Conservation (phyloP, 2,329 filamentous ascomycete species). For the Fusarium floridanum region DNA sequence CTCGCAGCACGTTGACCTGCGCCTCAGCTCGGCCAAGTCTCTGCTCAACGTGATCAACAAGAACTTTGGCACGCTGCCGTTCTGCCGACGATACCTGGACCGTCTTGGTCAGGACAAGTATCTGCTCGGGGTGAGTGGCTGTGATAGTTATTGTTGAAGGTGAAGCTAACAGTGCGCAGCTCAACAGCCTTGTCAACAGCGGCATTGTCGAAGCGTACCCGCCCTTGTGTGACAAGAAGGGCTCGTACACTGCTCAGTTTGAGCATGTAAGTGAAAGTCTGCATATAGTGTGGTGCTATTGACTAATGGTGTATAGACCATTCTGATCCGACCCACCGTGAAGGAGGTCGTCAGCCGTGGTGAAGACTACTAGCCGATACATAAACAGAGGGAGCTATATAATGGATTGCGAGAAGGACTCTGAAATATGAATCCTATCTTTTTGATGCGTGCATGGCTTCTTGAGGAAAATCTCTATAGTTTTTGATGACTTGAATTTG, state of each 20-base stretch:
- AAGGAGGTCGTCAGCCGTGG: constrained; percentile 91
- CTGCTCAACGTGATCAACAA: constrained; percentile 92
- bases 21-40: constrained; percentile 85
- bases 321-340: constrained; percentile 81
- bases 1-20: constrained; percentile 80
- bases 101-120: constrained; percentile 96
- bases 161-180: constrained; percentile 56
- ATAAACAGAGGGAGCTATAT: constrained; percentile 4
- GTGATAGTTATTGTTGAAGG: constrained; percentile 23
- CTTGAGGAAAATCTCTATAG: background rate
- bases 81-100: constrained; percentile 91
- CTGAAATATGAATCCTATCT: constrained; percentile 48
- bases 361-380: constrained; percentile 77
- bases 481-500: constrained; percentile 11
- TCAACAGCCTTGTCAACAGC: constrained; percentile 86
- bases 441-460: constrained; percentile 30
- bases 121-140: constrained; percentile 78
- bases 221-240: constrained; percentile 90
- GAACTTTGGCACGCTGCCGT: constrained; percentile 94
- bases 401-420: constrained; percentile 39
- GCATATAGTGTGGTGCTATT: background rate
- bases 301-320: constrained; percentile 66
- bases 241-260: constrained; percentile 93
- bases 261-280: constrained; percentile 80
- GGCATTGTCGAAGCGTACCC: constrained; percentile 93